These are phyloP conservation scores for Diplosphaera chodatii DNA, from an alignment of 139 green algal genomes.

Conservation along the genomic window DNA sequence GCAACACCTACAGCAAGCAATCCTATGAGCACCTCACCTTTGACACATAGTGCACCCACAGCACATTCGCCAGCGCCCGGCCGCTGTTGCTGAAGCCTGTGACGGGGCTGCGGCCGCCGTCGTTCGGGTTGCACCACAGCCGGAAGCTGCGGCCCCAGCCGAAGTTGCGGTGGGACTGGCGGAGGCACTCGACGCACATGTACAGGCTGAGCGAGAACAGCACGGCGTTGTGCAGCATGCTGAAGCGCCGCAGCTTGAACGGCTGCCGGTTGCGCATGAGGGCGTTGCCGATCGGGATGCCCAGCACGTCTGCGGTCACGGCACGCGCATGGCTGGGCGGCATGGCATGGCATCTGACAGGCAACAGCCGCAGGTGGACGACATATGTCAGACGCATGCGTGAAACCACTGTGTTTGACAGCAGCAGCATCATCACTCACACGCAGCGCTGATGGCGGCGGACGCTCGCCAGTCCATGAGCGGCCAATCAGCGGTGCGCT, in stretches of 20 bases:
- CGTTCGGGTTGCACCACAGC: slow-evolving; percentile 21
- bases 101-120: background rate
- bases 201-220: slow-evolving; percentile 33
- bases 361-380: no score
- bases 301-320: slow-evolving; percentile 1
- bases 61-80: slow-evolving; percentile 20
- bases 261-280: background rate
- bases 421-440: slow-evolving; percentile 4
- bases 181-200: slow-evolving; percentile 22
- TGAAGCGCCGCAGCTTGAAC: slow-evolving; percentile 8
- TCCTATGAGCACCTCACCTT: slow-evolving; percentile 13
- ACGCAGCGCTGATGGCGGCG: slow-evolving; percentile 12
- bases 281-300: background rate
- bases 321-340: no score
- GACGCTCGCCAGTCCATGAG: slow-evolving; percentile 20
- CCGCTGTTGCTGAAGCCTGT: slow-evolving; percentile 19
- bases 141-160: slow-evolving; percentile 9
- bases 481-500: slow-evolving; percentile 20
- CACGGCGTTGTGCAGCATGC: slow-evolving; percentile 35
- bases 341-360: no score
- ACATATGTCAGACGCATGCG: no score
- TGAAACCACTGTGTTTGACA: background rate
- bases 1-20: no score
- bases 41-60: slow-evolving; percentile 40
- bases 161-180: slow-evolving; percentile 21